These are phyloP conservation scores for Diutina sp. DNA, from an alignment of 1,139 yeast genomes.

Conservation along the genomic window DNA sequence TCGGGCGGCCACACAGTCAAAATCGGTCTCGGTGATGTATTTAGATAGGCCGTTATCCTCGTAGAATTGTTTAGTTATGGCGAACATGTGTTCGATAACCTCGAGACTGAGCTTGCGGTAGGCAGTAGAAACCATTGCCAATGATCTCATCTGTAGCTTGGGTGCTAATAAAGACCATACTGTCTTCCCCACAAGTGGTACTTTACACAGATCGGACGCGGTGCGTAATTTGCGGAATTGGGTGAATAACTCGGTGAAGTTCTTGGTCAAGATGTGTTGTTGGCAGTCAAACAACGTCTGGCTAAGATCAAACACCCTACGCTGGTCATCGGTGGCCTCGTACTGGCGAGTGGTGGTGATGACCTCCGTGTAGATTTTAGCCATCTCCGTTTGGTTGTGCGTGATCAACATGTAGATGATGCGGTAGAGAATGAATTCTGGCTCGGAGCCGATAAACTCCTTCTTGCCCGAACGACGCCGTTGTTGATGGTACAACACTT, in stretches of 20 bases:
- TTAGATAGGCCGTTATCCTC: slow-evolving; percentile 22
- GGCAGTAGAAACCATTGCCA: slow-evolving; percentile 45
- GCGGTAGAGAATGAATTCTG: slow-evolving; percentile 65
- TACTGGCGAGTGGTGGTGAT: slow-evolving; percentile 12
- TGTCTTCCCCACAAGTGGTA: not conserved
- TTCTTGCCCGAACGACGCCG: slow-evolving; percentile 2
- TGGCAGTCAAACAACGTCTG: not conserved
- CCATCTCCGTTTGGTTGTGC: slow-evolving; percentile 43
- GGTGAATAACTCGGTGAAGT: not conserved
- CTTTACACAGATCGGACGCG: not conserved
- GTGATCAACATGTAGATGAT: slow-evolving; percentile 72
- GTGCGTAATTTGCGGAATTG: not conserved
- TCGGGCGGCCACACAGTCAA: slow-evolving; percentile 38
- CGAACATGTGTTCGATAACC: slow-evolving; percentile 35
- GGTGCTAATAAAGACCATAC: not conserved
- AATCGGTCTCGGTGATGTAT: slow-evolving; percentile 17
- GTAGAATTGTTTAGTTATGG: slow-evolving; percentile 32
- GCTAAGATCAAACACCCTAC: slow-evolving; percentile 8
- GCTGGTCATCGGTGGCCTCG: slow-evolving; percentile 11
- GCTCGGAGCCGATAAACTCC: slow-evolving; percentile 14
- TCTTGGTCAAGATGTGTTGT: not conserved
- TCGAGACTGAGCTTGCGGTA: slow-evolving; percentile 42
- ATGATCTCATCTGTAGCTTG: slow-evolving; percentile 18
- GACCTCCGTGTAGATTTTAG: slow-evolving; percentile 11
- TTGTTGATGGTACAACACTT: slow-evolving; percentile 31